A percentile compares a stretch with the other conserved stretches of the same genome.
Evolutionary conservation across 352 stramenopile species (phyloP).

Genomic region (Phytophthora crassamura): DNA sequence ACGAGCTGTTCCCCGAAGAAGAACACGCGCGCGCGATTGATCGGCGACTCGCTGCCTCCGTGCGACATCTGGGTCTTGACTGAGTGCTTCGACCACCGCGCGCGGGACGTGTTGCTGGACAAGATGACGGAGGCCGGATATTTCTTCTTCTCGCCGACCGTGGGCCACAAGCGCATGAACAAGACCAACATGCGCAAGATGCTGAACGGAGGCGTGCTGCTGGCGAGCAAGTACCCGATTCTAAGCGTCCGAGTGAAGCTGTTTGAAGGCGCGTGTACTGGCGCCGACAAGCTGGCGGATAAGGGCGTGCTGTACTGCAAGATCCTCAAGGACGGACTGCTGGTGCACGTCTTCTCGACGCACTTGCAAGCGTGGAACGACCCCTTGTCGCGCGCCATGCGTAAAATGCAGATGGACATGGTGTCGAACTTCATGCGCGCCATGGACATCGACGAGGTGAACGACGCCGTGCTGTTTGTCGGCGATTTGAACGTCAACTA

Average conservation of each 20-base stretch:
- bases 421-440: slow-evolving; percentile 58
- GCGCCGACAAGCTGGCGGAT: slow-evolving; percentile 73
- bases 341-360: slow-evolving; percentile 79
- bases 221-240: slow-evolving; percentile 81
- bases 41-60: slow-evolving; percentile 65
- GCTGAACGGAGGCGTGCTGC: slow-evolving; percentile 73
- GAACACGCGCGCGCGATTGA: slow-evolving; percentile 77
- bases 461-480: slow-evolving; percentile 68
- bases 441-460: slow-evolving; percentile 64
- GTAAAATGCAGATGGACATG: slow-evolving; percentile 74
- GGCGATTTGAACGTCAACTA: slow-evolving; percentile 84
- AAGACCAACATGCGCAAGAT: slow-evolving; percentile 76
- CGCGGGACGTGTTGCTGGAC: slow-evolving; percentile 66
- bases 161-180: slow-evolving; percentile 72
- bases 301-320: slow-evolving; percentile 86
- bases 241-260: slow-evolving; percentile 74
- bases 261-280: slow-evolving; percentile 67
- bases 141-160: slow-evolving; percentile 75
- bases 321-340: slow-evolving; percentile 75
- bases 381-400: slow-evolving; percentile 54
- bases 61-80: slow-evolving; percentile 83
- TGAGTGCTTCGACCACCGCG: slow-evolving; percentile 83
- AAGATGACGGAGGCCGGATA: slow-evolving; percentile 68
- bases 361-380: slow-evolving; percentile 86
- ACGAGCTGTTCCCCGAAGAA: slow-evolving; percentile 75